phyloP scores from a whole-genome alignment of 345 rosid species.

The Sonneratia caseolaris region DNA sequence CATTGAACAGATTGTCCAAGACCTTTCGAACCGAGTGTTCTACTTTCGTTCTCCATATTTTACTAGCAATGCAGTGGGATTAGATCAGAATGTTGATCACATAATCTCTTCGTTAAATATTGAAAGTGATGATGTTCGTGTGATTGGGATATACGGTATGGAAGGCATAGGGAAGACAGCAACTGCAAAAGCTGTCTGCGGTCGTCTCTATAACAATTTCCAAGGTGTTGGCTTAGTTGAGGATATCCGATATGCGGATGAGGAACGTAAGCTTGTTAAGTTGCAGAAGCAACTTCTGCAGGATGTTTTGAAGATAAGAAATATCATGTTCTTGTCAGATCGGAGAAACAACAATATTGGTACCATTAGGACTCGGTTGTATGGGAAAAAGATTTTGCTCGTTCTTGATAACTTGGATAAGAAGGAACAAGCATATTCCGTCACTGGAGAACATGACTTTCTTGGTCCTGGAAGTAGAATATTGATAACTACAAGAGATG shows the following conservation, averaged over 20 bases:
- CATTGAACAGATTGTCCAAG: too few species aligned
- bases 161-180: background rate
- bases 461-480: background rate
- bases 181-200: background rate
- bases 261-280: background rate
- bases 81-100: too few species aligned
- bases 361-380: background rate
- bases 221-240: conserved; percentile 6
- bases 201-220: background rate
- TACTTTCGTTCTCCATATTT: too few species aligned
- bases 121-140: background rate
- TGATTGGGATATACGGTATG: conserved; percentile 1
- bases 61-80: too few species aligned
- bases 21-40: too few species aligned
- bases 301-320: background rate
- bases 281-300: conserved; percentile 1
- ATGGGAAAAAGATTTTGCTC: background rate
- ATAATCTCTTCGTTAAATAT: too few species aligned
- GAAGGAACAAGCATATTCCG: background rate
- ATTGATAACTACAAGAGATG: background rate
- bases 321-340: background rate
- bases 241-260: background rate
- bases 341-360: background rate
- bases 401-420: background rate
- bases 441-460: background rate